Base-by-base conservation (phyloP, 164 flowering plant genomes). In the Hamamelis virginiana region DNA sequence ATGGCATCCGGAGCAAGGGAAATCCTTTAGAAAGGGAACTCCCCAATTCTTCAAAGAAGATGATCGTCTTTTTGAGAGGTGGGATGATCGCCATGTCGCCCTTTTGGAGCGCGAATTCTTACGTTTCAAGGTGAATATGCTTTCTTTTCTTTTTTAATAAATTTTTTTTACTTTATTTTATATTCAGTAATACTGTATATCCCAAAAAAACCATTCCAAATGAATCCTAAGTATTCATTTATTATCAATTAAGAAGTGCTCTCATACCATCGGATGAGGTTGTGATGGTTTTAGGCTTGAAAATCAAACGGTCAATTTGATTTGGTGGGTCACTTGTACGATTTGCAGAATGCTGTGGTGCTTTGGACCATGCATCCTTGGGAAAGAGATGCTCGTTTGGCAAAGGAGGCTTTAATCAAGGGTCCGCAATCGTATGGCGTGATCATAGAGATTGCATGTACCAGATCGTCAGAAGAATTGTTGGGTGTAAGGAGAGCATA, bases 341-440 rank as follows among this genome's bases (percentile, higher is more conserved):
- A 67, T 43, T 53, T 13, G 13, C 64, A 94, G 98, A 78, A 85
- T 72, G 92, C 96, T 8, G 76, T 89, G 64, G 88, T 89, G 76
- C 77, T 81, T 1, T 88, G 95, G 90, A 76, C 89, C 0, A 85
- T 88, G 92, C 93, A 92, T 69, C 93, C 95, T 0, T 89, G 90
- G 89, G 97, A 93, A 70, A 83, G 98, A 73, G 98, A 93, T 70
- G 95, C 97, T 14, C 87, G 92, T 21, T 70, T 89, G 72, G 64
- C 82, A 0, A 85, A 80, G 59, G 86, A 85, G 65, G 88, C 94
- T 2, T 57, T 91, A 73, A 65, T 19, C 18, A 76, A 79, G 9
- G 86, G 84, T 12, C 75, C 81, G 1, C 62, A 76, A 0, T 62
- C 79, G 0, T 80, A 81, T 45, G 67, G 75, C 15, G 74, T 86